Base-by-base conservation (phyloP, 768 basidiomycete genomes). In the Russula foetens region DNA sequence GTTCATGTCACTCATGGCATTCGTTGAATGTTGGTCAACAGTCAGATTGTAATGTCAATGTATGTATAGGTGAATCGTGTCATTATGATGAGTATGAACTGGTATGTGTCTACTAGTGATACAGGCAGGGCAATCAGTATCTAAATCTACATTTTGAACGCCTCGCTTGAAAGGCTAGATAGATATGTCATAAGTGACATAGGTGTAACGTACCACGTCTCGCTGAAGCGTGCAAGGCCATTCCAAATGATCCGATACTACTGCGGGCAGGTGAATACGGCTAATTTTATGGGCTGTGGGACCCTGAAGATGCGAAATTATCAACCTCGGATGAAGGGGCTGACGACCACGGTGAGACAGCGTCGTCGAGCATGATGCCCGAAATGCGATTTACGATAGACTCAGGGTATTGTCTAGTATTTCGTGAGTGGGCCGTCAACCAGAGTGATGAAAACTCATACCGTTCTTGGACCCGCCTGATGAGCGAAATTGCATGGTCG, bases 371-470 rank as follows among this genome's bases (percentile, higher is more conserved):
- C 77, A 90, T 79, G 70, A 91, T 87, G 14, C 88, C 88, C 56
- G 86, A 83, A 63, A 92, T 90, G 47, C 89, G 84, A 69, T 84
- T 84, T 68, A 81, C 86, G 56, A 91, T 89, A 9, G 88, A 88
- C 50, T 83, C 82, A 4, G 89, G 89, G 72, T 86, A 90, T 74
- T 82, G 79, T 71, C 88, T 88, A 54, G 4, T 58, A 52, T 52
- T 24, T 51, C 31, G 47, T 69, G 31, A 71, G 60, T 60, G 17
- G 50, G 50, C 48, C n/a, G 39, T 31, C 21, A 26, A 7, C 45
- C 38, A n/a, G 26, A 47, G 53, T 17, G 7, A 35, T 6, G 6
- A 44, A 8, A n/a, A 26, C 17, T 29, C 82, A 33, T 65, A 88
- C 86, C 92, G 81, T 68, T 84, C 79, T 72, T 82, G 84, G 66